These are phyloP conservation scores for Fusarium agapanthi DNA, from an alignment of 2,329 filamentous ascomycete species.

Conservation along the genomic window DNA sequence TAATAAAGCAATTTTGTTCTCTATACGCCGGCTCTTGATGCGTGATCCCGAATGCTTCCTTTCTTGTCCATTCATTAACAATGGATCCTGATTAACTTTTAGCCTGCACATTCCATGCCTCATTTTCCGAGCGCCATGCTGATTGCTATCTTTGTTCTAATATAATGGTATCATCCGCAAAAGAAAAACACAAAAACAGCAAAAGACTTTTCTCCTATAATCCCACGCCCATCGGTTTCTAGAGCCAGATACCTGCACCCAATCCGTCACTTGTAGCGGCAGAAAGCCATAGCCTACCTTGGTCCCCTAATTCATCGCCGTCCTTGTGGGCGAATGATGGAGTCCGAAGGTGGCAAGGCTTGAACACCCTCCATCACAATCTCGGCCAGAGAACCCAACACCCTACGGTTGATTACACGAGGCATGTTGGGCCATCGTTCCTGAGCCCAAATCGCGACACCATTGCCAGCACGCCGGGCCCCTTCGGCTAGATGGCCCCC, in stretches of 20 bases:
- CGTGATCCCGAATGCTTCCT: background rate
- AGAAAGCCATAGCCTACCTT: background rate
- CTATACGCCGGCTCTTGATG: background rate
- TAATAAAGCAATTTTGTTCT: constrained; percentile 16
- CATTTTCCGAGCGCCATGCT: background rate
- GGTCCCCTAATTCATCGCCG: background rate
- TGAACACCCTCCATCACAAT: constrained; percentile 18
- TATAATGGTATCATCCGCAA: background rate
- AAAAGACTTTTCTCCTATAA: background rate
- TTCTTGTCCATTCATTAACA: background rate
- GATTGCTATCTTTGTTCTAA: background rate
- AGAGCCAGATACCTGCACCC: background rate
- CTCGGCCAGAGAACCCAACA: background rate
- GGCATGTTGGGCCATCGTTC: constrained; percentile 1
- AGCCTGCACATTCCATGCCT: background rate
- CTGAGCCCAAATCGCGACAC: background rate
- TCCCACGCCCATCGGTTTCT: background rate
- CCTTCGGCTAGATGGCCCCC: constrained; percentile 3
- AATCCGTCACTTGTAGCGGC: background rate
- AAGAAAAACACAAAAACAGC: background rate
- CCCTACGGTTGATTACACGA: background rate
- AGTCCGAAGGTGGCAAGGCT: constrained; percentile 15
- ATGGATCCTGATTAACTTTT: background rate
- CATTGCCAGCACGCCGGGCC: background rate
- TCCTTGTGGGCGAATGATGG: constrained; percentile 1